Percentiles rank a stretch among this genome's conserved stretches.
phyloP scores from a whole-genome alignment of 257 asterid genomes.

The Salvia hispanica region DNA sequence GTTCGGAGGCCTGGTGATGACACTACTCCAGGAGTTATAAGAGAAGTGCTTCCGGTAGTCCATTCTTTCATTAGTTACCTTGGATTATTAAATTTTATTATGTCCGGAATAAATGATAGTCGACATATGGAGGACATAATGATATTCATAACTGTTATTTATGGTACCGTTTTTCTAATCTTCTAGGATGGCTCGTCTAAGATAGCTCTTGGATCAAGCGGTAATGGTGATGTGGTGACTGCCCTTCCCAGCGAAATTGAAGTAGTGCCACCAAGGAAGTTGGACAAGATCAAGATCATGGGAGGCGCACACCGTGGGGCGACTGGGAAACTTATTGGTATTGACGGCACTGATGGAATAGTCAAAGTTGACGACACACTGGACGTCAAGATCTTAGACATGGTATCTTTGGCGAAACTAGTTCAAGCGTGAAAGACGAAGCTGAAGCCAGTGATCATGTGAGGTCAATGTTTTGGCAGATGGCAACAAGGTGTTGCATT shows the following conservation, averaged over 20 bases:
- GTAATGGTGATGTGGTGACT: slow-evolving; percentile 64
- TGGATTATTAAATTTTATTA: neutral
- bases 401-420: slow-evolving; percentile 71
- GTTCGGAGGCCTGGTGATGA: slow-evolving; percentile 78
- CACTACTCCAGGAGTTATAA: slow-evolving; percentile 58
- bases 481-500: neutral
- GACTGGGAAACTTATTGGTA: slow-evolving; percentile 83
- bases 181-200: slow-evolving; percentile 82
- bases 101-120: neutral
- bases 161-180: slow-evolving; percentile 18
- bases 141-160: neutral
- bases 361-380: slow-evolving; percentile 76
- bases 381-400: slow-evolving; percentile 82
- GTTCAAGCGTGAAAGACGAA: slow-evolving; percentile 41
- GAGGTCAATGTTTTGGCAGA: slow-evolving; percentile 6
- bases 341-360: slow-evolving; percentile 89
- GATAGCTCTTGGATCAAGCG: slow-evolving; percentile 74
- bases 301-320: slow-evolving; percentile 86
- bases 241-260: slow-evolving; percentile 65
- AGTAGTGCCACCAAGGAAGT: slow-evolving; percentile 69
- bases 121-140: neutral
- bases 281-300: slow-evolving; percentile 79
- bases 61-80: slow-evolving; percentile 16
- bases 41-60: slow-evolving; percentile 79
- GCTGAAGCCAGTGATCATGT: slow-evolving; percentile 12